Percentiles rank a stretch among this genome's conserved stretches.
phyloP scores from a whole-genome alignment of 1,284 basidiomycete species.

The Xanthoconium separans region DNA sequence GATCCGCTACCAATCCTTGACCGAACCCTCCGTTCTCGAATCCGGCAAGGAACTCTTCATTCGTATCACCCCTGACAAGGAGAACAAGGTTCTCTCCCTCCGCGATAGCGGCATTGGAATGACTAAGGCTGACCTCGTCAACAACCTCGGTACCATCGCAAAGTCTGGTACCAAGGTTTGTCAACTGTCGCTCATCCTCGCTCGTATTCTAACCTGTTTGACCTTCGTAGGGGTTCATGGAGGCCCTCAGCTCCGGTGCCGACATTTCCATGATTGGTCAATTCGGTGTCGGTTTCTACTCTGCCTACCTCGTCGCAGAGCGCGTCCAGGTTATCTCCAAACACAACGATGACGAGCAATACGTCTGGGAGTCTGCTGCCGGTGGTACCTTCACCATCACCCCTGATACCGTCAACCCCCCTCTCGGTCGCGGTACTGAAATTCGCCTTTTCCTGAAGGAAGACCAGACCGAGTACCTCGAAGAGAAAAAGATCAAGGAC shows the following conservation, averaged over 20 bases:
- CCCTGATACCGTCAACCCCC: constrained; percentile 85
- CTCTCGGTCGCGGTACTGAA: constrained; percentile 94
- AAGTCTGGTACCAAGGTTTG: constrained; percentile 90
- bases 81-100: constrained; percentile 90
- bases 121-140: constrained; percentile 98
- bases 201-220: constrained; percentile 12
- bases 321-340: constrained; percentile 98
- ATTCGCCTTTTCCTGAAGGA: constrained; percentile 97
- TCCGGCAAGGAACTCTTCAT: constrained; percentile 89
- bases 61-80: constrained; percentile 92
- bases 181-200: background rate
- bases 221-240: constrained; percentile 85
- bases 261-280: constrained; percentile 94
- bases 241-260: constrained; percentile 93
- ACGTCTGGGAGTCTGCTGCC: constrained; percentile 99
- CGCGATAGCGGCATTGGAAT: constrained; percentile 98
- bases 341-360: constrained; percentile 99
- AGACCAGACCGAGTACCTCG: constrained; percentile 98
- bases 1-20: constrained; percentile 92
- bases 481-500: constrained; percentile 99
- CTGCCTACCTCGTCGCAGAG: constrained; percentile 98
- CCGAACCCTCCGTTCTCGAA: constrained; percentile 87
- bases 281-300: constrained; percentile 99
- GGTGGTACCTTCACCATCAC: constrained; percentile 99
- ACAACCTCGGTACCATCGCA: constrained; percentile 99